Conservation (phyloP, 441 rosid genomes). For the Hura crepitans region DNA sequence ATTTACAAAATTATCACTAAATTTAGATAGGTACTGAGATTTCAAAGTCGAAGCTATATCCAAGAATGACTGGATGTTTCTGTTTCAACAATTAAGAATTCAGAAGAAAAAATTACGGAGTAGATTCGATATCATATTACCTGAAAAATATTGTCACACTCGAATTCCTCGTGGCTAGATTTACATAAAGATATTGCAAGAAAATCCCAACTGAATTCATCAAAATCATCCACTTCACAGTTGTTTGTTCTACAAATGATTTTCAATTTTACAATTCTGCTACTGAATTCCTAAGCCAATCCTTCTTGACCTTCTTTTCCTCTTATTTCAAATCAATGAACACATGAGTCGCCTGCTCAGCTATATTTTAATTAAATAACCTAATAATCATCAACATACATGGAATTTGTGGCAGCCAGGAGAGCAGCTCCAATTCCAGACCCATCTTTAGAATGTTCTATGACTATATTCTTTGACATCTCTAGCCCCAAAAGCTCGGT, state of each 20-base stretch:
- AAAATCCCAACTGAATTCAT: no score
- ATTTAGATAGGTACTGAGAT: no score
- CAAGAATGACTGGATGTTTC: no score
- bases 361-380: not conserved
- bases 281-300: not conserved
- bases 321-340: constrained; percentile 7
- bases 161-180: no score
- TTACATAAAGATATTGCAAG: no score
- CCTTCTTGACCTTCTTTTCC: not conserved
- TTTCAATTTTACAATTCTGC: constrained; percentile 8
- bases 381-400: constrained; percentile 43
- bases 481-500: constrained; percentile 60
- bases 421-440: constrained; percentile 92
- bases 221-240: not conserved
- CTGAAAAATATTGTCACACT: no score
- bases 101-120: no score
- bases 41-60: no score
- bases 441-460: constrained; percentile 73
- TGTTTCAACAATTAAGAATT: no score
- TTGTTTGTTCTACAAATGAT: constrained; percentile 12
- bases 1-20: no score
- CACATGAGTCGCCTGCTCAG: not conserved
- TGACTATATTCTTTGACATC: constrained; percentile 43
- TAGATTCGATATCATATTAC: no score
- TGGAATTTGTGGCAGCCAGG: constrained; percentile 77